A percentile compares a stretch with the other conserved stretches of the same genome.
These are phyloP conservation scores for Cercospora citrullina DNA, from an alignment of 2,329 filamentous ascomycete genomes.

Conservation along the genomic window DNA sequence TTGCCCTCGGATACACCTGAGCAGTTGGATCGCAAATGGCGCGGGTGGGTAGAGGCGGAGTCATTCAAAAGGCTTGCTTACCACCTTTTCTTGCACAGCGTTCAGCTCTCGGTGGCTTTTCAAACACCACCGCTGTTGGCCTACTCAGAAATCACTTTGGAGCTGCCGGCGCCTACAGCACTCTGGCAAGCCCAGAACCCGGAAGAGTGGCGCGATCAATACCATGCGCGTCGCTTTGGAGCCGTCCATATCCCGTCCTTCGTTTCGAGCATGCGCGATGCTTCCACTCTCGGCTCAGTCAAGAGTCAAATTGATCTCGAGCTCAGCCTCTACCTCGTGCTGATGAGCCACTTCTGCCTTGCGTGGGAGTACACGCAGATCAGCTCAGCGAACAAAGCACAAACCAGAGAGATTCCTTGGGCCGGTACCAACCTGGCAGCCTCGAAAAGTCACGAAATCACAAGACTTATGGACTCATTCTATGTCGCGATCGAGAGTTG, in stretches of 20 bases:
- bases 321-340: constrained; percentile 23
- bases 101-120: constrained; percentile 23
- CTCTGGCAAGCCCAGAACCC: constrained; percentile 23
- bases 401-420: constrained; percentile 24
- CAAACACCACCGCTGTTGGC: constrained; percentile 26
- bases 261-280: constrained; percentile 23
- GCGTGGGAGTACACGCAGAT: constrained; percentile 27
- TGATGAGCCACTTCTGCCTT: constrained; percentile 25
- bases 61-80: constrained; percentile 25
- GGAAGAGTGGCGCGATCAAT: constrained; percentile 27
- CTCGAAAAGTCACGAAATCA: constrained; percentile 25
- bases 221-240: constrained; percentile 15
- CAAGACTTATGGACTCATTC: constrained; percentile 22
- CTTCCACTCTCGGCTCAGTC: constrained; percentile 20
- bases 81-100: constrained; percentile 25
- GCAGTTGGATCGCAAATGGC: constrained; percentile 23
- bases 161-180: constrained; percentile 23
- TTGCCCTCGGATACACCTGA: constrained; percentile 15
- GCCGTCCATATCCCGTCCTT: constrained; percentile 20
- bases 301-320: constrained; percentile 22
- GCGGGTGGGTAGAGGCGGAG: constrained; percentile 25
- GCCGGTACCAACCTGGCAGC: constrained; percentile 23
- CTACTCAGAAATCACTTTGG: constrained; percentile 25
- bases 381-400: constrained; percentile 28
- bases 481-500: constrained; percentile 25